Conservation (phyloP, 2,329 filamentous ascomycete species). For the Scleromitrula shiraiana region DNA sequence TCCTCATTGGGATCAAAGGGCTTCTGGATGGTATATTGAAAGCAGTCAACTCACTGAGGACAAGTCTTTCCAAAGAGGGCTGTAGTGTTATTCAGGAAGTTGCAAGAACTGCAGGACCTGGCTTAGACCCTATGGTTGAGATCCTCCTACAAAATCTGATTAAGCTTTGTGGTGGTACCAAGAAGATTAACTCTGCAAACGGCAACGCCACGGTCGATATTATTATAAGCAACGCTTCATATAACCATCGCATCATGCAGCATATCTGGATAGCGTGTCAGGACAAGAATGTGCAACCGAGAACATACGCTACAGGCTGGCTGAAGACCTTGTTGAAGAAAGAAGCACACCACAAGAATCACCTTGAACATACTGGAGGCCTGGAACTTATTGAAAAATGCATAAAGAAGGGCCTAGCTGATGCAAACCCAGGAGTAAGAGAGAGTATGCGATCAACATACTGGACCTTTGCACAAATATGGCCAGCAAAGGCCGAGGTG, state of each 20-base stretch:
- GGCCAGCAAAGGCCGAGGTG: conserved; percentile 69
- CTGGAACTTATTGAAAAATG: conserved; percentile 80
- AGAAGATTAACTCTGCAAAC: conserved; percentile 83
- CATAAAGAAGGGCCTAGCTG: conserved; percentile 78
- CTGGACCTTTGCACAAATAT: conserved; percentile 73
- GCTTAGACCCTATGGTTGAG: conserved; percentile 82
- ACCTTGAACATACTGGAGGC: conserved; percentile 78
- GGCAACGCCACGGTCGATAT: conserved; percentile 75
- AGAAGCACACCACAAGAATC: conserved; percentile 68
- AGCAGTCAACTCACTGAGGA: conserved; percentile 72
- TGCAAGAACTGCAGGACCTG: conserved; percentile 65
- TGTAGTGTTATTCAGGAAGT: conserved; percentile 81
- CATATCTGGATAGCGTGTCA: conserved; percentile 76
- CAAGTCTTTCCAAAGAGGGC: conserved; percentile 81
- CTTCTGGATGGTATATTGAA: conserved; percentile 87
- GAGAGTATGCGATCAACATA: conserved; percentile 80
- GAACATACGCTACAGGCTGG: conserved; percentile 74
- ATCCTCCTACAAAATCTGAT: conserved; percentile 82
- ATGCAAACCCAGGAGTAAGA: conserved; percentile 83
- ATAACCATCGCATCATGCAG: conserved; percentile 72
- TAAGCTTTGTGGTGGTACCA: conserved; percentile 82
- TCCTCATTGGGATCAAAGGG: conserved; percentile 61
- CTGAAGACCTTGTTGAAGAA: conserved; percentile 73
- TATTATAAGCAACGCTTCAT: conserved; percentile 72
- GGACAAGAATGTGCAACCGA: conserved; percentile 88